Conservation (phyloP, 768 basidiomycete genomes). For the Cystoderma amianthinum region DNA sequence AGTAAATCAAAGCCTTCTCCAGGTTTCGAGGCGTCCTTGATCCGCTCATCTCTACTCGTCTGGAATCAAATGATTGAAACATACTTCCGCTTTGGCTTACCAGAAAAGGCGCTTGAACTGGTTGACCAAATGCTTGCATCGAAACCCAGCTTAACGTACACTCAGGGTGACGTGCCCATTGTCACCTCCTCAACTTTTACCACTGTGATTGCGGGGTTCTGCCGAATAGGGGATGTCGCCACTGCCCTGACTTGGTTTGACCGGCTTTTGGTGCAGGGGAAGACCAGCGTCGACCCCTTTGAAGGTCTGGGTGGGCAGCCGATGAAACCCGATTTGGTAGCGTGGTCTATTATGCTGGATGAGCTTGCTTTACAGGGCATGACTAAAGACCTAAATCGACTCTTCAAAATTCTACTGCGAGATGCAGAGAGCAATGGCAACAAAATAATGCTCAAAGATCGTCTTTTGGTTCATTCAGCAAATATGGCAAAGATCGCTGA, state of each 20-base stretch:
- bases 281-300: conserved; percentile 26
- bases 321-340: conserved; percentile 39
- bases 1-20: conserved; percentile 28
- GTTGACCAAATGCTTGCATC: conserved; percentile 67
- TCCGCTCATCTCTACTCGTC: conserved; percentile 36
- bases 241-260: conserved; percentile 72
- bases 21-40: background rate
- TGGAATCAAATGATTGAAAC: conserved; percentile 77
- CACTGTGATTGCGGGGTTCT: conserved; percentile 60
- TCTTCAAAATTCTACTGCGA: conserved; percentile 35
- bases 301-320: conserved; percentile 26
- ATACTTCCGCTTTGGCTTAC: conserved; percentile 58
- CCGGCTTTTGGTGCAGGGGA: conserved; percentile 42
- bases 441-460: conserved; percentile 27
- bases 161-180: conserved; percentile 37
- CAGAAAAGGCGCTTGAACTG: conserved; percentile 57
- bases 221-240: conserved; percentile 47
- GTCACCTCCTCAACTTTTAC: conserved; percentile 61
- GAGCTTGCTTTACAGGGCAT: conserved; percentile 41
- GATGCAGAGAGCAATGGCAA: conserved; percentile 26
- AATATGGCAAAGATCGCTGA: conserved; percentile 20
- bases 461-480: conserved; percentile 30
- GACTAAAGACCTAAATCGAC: conserved; percentile 47
- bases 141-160: conserved; percentile 23
- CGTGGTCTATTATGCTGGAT: conserved; percentile 58